Evolutionary conservation across 164 flowering plant species (phyloP), one percentile per base, ranked within the genome.

Genomic region (Magnolia officinalis): DNA sequence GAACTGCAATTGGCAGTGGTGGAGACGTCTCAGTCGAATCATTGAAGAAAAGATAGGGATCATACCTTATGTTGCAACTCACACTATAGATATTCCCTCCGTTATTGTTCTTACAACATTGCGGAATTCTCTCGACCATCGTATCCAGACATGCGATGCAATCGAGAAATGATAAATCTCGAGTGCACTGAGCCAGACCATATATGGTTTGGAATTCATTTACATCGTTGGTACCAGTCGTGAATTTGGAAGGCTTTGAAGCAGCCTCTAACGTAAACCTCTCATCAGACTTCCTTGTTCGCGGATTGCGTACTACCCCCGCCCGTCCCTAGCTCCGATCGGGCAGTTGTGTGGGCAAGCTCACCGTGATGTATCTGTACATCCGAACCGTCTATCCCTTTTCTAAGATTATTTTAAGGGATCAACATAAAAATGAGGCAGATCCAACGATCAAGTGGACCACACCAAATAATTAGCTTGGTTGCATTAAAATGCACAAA

Each of bases 181-280:
- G 31, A 16, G 79, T 80, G 64, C 90, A 88, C 73, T 88, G 88
- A 19, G 78, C 88, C 29, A 85, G 75, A 20, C 82, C 84, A 78
- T 83, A 83, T 63, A 86, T 29, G 0, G 63, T 78, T 0, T 75
- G 80, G n/a, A 3, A 18, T 2, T 64, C 61, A 1, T 29, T 24
- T 4, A 66, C 77, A 9, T 71, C 19, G 1, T n/a, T 65, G 70
- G 78, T 66, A 14, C 76, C 80, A 6, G 79, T 78, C 2, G 85
- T 83, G 73, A 63, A 85, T 76, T 65, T 49, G 19, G 78, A 68
- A 24, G 80, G 51, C 78, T 71, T 24, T 20, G 74, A 80, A 26
- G 81, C 81, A 61, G 85, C 84, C 21, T 0, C n/a, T 1, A 18
- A 11, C 8, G 81, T 67, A 10, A 85, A 79, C 73, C 66, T 10